Conservation (phyloP, 139 green algal genomes). For the Zygnema cylindricum region DNA sequence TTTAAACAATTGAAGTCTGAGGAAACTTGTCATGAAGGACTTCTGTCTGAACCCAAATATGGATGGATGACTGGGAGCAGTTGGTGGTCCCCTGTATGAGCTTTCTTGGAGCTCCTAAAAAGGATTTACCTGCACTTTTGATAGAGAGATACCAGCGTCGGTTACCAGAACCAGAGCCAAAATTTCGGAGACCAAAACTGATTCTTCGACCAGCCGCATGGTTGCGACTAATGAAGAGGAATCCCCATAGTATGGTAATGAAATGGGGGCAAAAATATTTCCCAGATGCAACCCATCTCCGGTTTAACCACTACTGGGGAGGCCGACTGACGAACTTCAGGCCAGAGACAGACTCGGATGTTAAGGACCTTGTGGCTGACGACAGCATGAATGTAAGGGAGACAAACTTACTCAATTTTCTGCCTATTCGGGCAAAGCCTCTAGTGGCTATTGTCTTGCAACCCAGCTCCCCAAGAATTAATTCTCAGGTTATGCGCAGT, state of each 20-base stretch:
- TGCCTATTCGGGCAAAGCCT: not conserved
- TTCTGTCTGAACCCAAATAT: too few relatives aligned
- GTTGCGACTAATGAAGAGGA: not conserved
- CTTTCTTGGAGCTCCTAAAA: not conserved
- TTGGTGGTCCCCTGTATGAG: not conserved
- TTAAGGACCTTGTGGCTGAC: not conserved
- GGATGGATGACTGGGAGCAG: too few relatives aligned
- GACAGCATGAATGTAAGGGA: not conserved
- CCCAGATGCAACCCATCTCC: not conserved
- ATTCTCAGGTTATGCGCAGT: not conserved
- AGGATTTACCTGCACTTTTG: conserved; percentile 4
- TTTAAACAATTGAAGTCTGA: too few relatives aligned
- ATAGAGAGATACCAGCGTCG: conserved; percentile 12
- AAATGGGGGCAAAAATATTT: not conserved
- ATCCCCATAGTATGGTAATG: conserved; percentile 24
- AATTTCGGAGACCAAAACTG: not conserved
- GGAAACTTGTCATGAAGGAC: too few relatives aligned
- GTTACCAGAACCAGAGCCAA: not conserved
- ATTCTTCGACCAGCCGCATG: conserved; percentile 3
- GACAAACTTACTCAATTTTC: not conserved
- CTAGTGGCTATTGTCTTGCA: too few relatives aligned
- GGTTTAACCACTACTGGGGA: conserved; percentile 51
- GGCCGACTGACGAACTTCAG: conserved; percentile 16
- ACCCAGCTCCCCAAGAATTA: not conserved
- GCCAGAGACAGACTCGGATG: not conserved